Base-by-base conservation (phyloP, 2,329 filamentous ascomycete genomes). In the Xylaria polymorpha region DNA sequence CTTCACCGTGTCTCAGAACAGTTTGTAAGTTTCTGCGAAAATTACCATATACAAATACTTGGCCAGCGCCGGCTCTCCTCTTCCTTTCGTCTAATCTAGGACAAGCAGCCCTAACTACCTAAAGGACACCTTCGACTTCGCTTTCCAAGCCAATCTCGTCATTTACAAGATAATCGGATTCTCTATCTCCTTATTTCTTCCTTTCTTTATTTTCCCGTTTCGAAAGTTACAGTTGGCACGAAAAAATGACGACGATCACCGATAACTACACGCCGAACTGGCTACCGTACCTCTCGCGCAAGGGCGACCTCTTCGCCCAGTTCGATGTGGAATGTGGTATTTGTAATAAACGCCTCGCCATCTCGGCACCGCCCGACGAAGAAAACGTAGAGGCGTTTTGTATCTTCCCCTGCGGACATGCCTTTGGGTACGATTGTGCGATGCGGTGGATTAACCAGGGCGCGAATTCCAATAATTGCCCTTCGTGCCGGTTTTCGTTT, bases 191-290 rank as follows among this genome's bases (percentile, higher is more conserved):
- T 48, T n/a, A n/a, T n/a, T n/a, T n/a, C n/a, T n/a, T 29, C 20
- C 10, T 15, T 20, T 32, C 8, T 2, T 2, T 14, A 29, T 18
- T 29, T 4, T 29, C 25, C 25, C 25, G 25, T 29, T 29, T 32
- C 29, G 18, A 35, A 41, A 39, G 5, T 9, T 6, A 0, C 1
- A 41, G 53, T 18, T 2, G 12, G 22, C 9, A 39, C 10, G 12
- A 32, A 35, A 35, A 32, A 35, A 58, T 18, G 61, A 10, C 14
- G 1, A 68, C n/a, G 0, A n/a, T 69, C 20, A 62, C 1, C 2
- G 63, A 67, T 8, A 62, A 65, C 32, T 69, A 37, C 7, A 66
- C 64, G 18, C 60, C 44, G 0, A 66, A 71, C 14, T 71, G 69
- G 69, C 29, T 65, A 0, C 58, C 63, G 4, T 61, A 43, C 20